These are phyloP conservation scores for Haplographium delicatum DNA, from an alignment of 495 filamentous ascomycete species.

Conservation along the genomic window DNA sequence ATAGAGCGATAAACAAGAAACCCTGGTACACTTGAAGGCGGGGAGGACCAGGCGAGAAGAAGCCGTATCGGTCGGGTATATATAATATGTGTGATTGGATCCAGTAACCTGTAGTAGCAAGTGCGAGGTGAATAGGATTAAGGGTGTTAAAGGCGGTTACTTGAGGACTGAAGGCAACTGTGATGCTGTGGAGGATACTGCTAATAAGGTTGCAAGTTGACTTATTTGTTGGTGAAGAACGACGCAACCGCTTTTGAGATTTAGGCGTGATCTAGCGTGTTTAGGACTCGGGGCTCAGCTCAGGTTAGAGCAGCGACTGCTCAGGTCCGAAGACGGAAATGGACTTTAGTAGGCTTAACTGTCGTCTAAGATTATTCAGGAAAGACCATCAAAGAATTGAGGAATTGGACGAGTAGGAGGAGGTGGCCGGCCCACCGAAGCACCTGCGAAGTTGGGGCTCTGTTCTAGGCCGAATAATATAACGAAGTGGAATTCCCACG, in stretches of 20 bases:
- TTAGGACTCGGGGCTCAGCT: no score
- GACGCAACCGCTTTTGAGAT: constrained; percentile 5
- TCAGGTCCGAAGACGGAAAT: no score
- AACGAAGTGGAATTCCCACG: constrained; percentile 8
- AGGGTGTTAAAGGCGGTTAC: constrained; percentile 14
- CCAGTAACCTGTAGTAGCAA: constrained; percentile 27
- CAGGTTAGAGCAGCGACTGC: no score
- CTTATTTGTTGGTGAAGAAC: not conserved
- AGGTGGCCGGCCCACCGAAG: constrained; percentile 3
- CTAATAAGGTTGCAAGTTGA: constrained; percentile 7
- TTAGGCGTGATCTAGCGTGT: no score
- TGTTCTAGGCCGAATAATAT: constrained; percentile 6
- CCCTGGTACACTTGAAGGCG: constrained; percentile 27
- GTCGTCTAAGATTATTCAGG: constrained; percentile 1
- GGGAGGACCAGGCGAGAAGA: constrained; percentile 30
- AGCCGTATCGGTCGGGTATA: constrained; percentile 28
- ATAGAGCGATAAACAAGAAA: constrained; percentile 30
- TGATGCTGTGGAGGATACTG: constrained; percentile 5
- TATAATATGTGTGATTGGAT: constrained; percentile 29
- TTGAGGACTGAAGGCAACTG: constrained; percentile 5
- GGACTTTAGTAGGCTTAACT: no score
- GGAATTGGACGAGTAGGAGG: constrained; percentile 7
- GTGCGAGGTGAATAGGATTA: constrained; percentile 27
- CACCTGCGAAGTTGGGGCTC: constrained; percentile 10
- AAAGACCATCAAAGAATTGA: constrained; percentile 9